Base-by-base conservation (phyloP, 495 filamentous ascomycete genomes). In the Saxispiralis lemnorum region DNA sequence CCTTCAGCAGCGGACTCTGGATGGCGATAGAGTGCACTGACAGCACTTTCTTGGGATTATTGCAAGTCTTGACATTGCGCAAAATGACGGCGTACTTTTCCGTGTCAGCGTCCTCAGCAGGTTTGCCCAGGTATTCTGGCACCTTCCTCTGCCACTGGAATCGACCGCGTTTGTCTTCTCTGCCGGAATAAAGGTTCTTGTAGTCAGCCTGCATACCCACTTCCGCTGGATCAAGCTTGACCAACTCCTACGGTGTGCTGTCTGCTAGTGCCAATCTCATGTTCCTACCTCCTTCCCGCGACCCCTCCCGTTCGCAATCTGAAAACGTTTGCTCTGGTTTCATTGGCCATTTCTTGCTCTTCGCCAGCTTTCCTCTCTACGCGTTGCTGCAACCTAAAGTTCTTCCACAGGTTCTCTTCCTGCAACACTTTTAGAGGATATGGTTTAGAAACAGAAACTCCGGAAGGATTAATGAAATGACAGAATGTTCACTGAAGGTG, bases 1-100 rank as follows among this genome's bases (percentile, higher is more conserved):
- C 62, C 58, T 77, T 77, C 36, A 82, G 59, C 37, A 68, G 62
- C 4, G 77, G 72, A 49, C 69, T 76, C 60, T 82, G 78, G 2
- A 83, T 56, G 16, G 79, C 62, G 49, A 83, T 75, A 36, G 69
- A 73, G 46, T 76, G 61, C 20, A 79, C 65, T 17, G 69, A 57
- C 16, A 80, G 61, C 37, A 69, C 72, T 59, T 73, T 75, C n/a
- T 69, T 66, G 31, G 71, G 67, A 52, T 76, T 66, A 44, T 69
- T 71, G 61, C 68, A 71, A 24, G 53, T 51, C 45, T 70, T 72
- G 30, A 58, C 55, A 35, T 74, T 67, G 20, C 72, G 64, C 1
- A 73, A 58, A 11, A 77, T 49, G 16, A 77, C 55, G 3, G 69
- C 71, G 47, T 61, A 73, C 46, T 69, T 66, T 21, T 63, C 64